Conservation (phyloP, 352 stramenopile species). For the Phytophthora crassamura region DNA sequence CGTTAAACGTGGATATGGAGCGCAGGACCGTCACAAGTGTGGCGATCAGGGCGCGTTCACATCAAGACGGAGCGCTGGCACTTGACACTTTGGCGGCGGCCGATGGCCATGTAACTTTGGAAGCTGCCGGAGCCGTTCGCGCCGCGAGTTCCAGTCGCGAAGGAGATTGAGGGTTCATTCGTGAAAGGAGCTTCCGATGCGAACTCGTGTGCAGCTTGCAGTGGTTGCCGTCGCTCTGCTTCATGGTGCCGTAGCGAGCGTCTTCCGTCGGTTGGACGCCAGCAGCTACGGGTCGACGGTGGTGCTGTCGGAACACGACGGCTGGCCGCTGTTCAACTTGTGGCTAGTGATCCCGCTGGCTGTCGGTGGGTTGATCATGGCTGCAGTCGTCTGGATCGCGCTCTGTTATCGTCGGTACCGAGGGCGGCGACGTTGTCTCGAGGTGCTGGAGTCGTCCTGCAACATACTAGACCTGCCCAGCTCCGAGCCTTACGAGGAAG, state of each 20-base stretch:
- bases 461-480: background rate
- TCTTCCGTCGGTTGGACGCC: conserved; percentile 1
- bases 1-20: too few species aligned
- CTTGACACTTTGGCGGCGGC: conserved; percentile 2
- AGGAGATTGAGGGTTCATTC: conserved; percentile 14
- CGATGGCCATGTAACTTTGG: too few species aligned
- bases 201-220: background rate
- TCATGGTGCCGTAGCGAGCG: conserved; percentile 1
- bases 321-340: conserved; percentile 5
- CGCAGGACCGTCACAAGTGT: too few species aligned
- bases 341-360: conserved; percentile 14
- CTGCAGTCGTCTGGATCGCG: conserved; percentile 9
- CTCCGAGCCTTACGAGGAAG: conserved; percentile 1
- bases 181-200: conserved; percentile 20
- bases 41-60: conserved; percentile 4
- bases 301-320: background rate
- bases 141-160: too few species aligned
- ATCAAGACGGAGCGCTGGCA: conserved; percentile 17
- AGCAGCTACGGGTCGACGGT: background rate
- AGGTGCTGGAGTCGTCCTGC: conserved; percentile 10
- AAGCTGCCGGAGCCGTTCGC: background rate
- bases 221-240: background rate
- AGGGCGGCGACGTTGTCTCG: background rate
- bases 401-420: conserved; percentile 19
- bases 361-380: conserved; percentile 3